Conservation (phyloP, 345 rosid genomes). For the Acer negundo region DNA sequence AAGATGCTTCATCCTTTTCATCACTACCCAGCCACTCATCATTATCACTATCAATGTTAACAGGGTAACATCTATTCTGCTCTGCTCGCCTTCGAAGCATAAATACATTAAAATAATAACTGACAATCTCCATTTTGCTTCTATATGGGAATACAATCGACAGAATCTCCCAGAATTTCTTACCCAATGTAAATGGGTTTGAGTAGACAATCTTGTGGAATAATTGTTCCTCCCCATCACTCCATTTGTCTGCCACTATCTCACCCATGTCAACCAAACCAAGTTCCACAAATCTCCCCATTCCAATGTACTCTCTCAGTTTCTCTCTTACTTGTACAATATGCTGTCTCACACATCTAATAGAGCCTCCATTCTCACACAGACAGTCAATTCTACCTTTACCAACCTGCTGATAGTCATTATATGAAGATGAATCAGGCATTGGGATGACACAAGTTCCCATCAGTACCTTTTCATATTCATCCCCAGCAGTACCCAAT, state of each 20-base stretch:
- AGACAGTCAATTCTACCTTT: conserved; percentile 52
- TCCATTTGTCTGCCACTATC: conserved; percentile 61
- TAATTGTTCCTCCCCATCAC: conserved; percentile 59
- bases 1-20: conserved; percentile 26
- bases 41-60: conserved; percentile 67
- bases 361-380: conserved; percentile 56
- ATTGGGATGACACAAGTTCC: conserved; percentile 73
- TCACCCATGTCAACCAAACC: conserved; percentile 87
- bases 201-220: conserved; percentile 59
- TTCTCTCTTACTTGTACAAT: conserved; percentile 56
- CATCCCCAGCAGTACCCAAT: conserved; percentile 12
- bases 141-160: conserved; percentile 54
- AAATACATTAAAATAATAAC: conserved; percentile 86
- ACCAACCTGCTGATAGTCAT: conserved; percentile 30
- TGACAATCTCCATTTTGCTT: conserved; percentile 56
- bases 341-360: conserved; percentile 68
- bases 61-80: conserved; percentile 66
- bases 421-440: conserved; percentile 34
- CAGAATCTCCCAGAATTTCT: conserved; percentile 65
- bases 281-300: conserved; percentile 44
- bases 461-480: conserved; percentile 38
- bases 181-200: conserved; percentile 53
- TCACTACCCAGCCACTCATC: conserved; percentile 67
- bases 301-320: conserved; percentile 46
- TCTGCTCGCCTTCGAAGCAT: conserved; percentile 61